Percentiles rank a stretch among this genome's conserved stretches.
Evolutionary conservation across 495 filamentous ascomycete species (phyloP).

Genomic region (Talaromyces borbonicus): DNA sequence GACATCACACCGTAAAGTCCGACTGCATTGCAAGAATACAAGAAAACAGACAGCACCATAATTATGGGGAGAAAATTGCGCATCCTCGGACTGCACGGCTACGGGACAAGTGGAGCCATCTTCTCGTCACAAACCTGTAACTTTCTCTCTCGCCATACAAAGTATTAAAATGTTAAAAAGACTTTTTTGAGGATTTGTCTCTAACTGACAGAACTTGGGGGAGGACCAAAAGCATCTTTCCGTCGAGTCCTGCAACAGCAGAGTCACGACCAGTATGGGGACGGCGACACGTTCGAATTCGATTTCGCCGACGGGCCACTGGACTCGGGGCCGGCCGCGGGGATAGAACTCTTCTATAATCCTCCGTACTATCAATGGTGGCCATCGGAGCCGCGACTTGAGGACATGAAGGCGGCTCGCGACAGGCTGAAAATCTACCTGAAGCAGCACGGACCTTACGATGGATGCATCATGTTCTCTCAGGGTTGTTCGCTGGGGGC

Average conservation of each 20-base stretch:
- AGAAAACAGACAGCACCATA: neutral
- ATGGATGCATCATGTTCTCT: conserved; percentile 50
- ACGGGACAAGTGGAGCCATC: conserved; percentile 47
- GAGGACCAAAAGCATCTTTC: conserved; percentile 25
- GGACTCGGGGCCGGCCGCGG: conserved; percentile 33
- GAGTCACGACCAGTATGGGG: conserved; percentile 5
- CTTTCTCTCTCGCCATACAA: conserved; percentile 7
- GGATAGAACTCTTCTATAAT: conserved; percentile 43
- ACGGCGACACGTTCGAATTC: conserved; percentile 30
- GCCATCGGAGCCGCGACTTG: conserved; percentile 9
- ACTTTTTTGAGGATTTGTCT: too few relatives aligned
- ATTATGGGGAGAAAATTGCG: conserved; percentile 29
- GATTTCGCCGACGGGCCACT: conserved; percentile 49
- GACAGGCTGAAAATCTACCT: conserved; percentile 39
- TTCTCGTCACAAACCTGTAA: conserved; percentile 51
- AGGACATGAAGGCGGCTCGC: conserved; percentile 25
- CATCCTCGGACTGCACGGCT: conserved; percentile 55
- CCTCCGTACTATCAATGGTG: conserved; percentile 43
- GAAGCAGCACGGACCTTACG: conserved; percentile 45
- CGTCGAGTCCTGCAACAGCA: conserved; percentile 22
- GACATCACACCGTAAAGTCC: too few relatives aligned
- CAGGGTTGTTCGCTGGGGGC: conserved; percentile 47
- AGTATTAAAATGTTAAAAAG: too few relatives aligned
- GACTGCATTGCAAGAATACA: neutral
- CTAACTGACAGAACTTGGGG: neutral